Percentiles rank a stretch among this genome's conserved stretches.
phyloP scores from a whole-genome alignment of 768 basidiomycete genomes.

The Macrocybe gigantea region DNA sequence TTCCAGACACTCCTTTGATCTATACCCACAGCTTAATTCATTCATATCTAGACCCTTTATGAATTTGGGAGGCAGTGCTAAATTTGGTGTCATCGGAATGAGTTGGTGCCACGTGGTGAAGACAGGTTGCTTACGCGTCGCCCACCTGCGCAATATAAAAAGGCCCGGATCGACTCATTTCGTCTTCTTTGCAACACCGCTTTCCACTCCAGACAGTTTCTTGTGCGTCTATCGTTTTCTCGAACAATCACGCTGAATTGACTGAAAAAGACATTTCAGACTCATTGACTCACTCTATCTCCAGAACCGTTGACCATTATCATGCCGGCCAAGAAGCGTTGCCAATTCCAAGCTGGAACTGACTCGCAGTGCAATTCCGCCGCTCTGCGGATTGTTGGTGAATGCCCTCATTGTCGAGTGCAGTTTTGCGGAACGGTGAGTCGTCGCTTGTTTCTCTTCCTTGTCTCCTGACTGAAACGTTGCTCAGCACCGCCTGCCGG shows the following conservation, averaged over 20 bases:
- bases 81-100: slow-evolving; percentile 4
- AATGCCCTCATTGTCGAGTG: slow-evolving; percentile 73
- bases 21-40: too few species aligned
- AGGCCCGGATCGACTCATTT: not conserved
- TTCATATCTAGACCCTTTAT: too few species aligned
- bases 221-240: too few species aligned
- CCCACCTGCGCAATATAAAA: slow-evolving; percentile 12
- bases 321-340: slow-evolving; percentile 87
- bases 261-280: too few species aligned
- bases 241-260: too few species aligned
- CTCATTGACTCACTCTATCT: too few species aligned
- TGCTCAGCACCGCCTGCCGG: slow-evolving; percentile 78
- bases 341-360: slow-evolving; percentile 55
- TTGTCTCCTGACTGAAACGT: slow-evolving; percentile 9
- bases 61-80: not conserved
- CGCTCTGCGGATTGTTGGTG: slow-evolving; percentile 77
- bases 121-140: slow-evolving; percentile 29
- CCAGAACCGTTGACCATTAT: not conserved
- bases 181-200: slow-evolving; percentile 8
- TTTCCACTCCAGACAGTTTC: slow-evolving; percentile 1
- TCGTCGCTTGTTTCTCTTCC: slow-evolving; percentile 12
- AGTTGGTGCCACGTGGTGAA: slow-evolving; percentile 12
- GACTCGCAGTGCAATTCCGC: slow-evolving; percentile 67
- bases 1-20: too few species aligned
- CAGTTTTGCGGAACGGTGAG: slow-evolving; percentile 77